Conservation (phyloP, 768 basidiomycete genomes). For the Zangia roseola region DNA sequence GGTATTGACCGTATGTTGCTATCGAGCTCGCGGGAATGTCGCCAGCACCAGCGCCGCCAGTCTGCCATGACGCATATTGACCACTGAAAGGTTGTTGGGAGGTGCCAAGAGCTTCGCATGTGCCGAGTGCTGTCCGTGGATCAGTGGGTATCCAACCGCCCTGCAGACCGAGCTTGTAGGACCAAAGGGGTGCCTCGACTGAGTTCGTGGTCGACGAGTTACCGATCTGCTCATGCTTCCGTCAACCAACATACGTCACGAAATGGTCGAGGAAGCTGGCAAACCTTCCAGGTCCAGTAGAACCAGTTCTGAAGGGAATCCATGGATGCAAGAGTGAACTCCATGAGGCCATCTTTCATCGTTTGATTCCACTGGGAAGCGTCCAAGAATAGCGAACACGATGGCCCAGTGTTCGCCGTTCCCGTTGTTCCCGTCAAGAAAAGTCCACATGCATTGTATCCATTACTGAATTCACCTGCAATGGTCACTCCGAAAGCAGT, state of each 20-base stretch:
- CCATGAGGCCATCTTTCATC: constrained; percentile 50
- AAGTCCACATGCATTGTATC: constrained; percentile 64
- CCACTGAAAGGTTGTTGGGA: constrained; percentile 46
- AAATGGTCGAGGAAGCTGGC: background rate
- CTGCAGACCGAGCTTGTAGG: constrained; percentile 65
- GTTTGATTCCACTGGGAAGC: constrained; percentile 51
- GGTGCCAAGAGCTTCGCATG: constrained; percentile 57
- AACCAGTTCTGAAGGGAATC: constrained; percentile 68
- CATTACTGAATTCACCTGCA: constrained; percentile 76
- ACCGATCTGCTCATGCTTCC: constrained; percentile 45
- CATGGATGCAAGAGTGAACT: constrained; percentile 58
- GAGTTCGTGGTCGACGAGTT: constrained; percentile 49
- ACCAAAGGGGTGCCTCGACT: constrained; percentile 62
- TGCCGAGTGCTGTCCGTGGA: constrained; percentile 64
- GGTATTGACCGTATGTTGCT: constrained; percentile 48
- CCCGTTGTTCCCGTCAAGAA: constrained; percentile 39
- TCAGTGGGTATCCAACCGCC: constrained; percentile 80
- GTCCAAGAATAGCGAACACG: constrained; percentile 46
- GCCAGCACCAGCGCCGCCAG: constrained; percentile 58
- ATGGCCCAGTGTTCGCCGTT: constrained; percentile 25
- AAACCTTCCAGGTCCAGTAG: constrained; percentile 80
- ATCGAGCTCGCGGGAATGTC: constrained; percentile 44
- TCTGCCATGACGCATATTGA: constrained; percentile 61
- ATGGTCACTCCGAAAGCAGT: constrained; percentile 65
- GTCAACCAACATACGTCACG: background rate